Conservation (phyloP, 345 rosid species). For the Cardiospermum halicacabum region DNA sequence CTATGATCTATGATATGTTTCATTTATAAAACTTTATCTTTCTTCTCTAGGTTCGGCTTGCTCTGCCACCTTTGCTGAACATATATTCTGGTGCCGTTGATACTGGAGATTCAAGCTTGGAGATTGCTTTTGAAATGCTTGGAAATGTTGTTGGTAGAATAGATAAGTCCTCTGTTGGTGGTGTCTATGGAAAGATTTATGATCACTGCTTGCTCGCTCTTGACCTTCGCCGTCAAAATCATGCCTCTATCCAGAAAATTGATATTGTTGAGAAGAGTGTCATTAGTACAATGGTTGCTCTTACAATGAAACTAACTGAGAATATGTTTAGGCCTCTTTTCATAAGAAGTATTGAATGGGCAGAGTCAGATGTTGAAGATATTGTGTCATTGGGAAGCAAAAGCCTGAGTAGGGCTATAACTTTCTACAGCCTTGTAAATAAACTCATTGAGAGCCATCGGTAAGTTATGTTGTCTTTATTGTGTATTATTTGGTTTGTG, state of each 20-base stretch:
- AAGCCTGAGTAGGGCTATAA: slow-evolving; percentile 58
- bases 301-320: slow-evolving; percentile 94
- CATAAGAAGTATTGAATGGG: slow-evolving; percentile 76
- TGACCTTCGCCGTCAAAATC: slow-evolving; percentile 73
- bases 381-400: slow-evolving; percentile 29
- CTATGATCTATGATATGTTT: neutral
- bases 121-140: slow-evolving; percentile 72
- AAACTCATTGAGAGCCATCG: slow-evolving; percentile 79
- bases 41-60: slow-evolving; percentile 70
- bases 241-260: slow-evolving; percentile 49
- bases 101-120: slow-evolving; percentile 70
- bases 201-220: slow-evolving; percentile 79
- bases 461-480: slow-evolving; percentile 33
- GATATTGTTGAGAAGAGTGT: slow-evolving; percentile 68
- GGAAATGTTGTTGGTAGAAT: slow-evolving; percentile 51
- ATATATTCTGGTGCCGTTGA: slow-evolving; percentile 57
- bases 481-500: neutral
- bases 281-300: slow-evolving; percentile 46
- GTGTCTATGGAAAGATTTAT: slow-evolving; percentile 59
- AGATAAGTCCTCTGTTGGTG: slow-evolving; percentile 68
- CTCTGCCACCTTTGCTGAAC: slow-evolving; percentile 68
- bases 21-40: slow-evolving; percentile 8
- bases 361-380: slow-evolving; percentile 56
- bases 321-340: slow-evolving; percentile 92
- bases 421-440: slow-evolving; percentile 71